phyloP scores from a whole-genome alignment of 179 eudicot species.

The Nepenthes alata region DNA sequence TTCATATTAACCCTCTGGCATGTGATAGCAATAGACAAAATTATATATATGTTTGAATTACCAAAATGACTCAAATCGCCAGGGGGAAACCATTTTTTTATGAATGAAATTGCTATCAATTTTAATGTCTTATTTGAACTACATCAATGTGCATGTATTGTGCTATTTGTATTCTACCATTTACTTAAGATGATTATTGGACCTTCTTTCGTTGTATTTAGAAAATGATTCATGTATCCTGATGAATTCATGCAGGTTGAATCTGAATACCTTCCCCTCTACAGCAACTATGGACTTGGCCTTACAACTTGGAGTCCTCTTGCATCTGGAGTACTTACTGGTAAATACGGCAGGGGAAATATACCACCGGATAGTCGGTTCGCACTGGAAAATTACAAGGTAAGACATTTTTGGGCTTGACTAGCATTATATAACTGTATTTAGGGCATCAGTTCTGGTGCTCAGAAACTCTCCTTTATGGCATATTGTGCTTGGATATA shows the following conservation, averaged over 20 bases:
- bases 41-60: no score
- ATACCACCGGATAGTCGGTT: conserved; percentile 80
- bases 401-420: conserved; percentile 5
- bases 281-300: conserved; percentile 67
- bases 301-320: conserved; percentile 99
- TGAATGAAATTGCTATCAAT: no score
- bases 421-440: neutral
- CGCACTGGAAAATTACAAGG: conserved; percentile 91
- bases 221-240: neutral
- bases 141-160: no score
- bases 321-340: conserved; percentile 93
- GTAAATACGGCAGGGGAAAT: conserved; percentile 61
- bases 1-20: no score
- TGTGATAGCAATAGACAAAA: no score
- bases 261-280: conserved; percentile 70
- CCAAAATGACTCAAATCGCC: no score
- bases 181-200: no score
- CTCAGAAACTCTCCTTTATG: no score
- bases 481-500: no score
- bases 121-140: no score
- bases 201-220: neutral
- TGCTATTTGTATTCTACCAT: no score
- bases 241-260: conserved; percentile 49
- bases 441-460: neutral
- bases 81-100: no score